These are phyloP conservation scores for Ophiostoma triangulosporum DNA, from an alignment of 2,329 filamentous ascomycete species.

Conservation along the genomic window DNA sequence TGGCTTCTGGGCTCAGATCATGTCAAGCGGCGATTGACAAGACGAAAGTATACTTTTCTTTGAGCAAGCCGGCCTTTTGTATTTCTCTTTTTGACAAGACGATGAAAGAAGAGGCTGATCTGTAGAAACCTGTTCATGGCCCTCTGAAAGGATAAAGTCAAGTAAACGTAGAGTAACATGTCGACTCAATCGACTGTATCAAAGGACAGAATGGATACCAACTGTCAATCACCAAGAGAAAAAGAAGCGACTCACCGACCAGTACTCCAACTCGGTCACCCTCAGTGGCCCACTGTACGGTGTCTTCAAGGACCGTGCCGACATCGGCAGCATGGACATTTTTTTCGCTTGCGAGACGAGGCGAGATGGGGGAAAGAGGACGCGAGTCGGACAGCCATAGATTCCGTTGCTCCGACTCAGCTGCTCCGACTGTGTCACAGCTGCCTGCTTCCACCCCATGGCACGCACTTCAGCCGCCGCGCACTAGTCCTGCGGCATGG, in stretches of 20 bases:
- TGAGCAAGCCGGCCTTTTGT: conserved; percentile 14
- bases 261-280: conserved; percentile 7
- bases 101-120: background rate
- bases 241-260: conserved; percentile 3
- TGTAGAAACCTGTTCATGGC: background rate
- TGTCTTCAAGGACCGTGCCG: conserved; percentile 8
- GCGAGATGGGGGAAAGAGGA: too few relatives aligned
- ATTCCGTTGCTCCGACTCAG: too few relatives aligned
- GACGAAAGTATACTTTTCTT: conserved; percentile 8
- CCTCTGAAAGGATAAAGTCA: conserved; percentile 17
- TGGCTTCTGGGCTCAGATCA: conserved; percentile 3
- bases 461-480: conserved; percentile 6
- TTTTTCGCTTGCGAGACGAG: background rate
- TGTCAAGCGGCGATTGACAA: conserved; percentile 5
- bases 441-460: conserved; percentile 6
- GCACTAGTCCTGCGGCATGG: conserved; percentile 3
- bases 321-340: conserved; percentile 3
- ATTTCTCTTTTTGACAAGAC: background rate
- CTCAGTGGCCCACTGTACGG: background rate
- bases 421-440: conserved; percentile 10
- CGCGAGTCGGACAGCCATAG: too few relatives aligned
- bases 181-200: too few relatives aligned
- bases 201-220: background rate
- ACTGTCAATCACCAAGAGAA: background rate
- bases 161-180: background rate